These are phyloP conservation scores for Synchytrium microbalum DNA, from an alignment of 371 early-diverging fungal species.

Conservation along the genomic window DNA sequence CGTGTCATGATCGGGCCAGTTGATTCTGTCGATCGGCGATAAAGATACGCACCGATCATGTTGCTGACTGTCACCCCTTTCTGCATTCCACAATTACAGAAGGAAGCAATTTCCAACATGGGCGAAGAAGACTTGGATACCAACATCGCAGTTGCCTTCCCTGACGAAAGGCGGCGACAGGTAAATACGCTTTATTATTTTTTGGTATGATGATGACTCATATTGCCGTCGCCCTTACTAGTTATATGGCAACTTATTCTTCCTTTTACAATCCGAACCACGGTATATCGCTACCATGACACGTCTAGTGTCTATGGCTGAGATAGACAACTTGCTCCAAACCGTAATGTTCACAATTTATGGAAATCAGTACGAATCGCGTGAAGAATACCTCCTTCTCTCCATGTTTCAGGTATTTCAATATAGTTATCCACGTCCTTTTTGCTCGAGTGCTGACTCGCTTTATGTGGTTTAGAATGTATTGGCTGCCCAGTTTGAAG, in stretches of 20 bases:
- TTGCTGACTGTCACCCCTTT: no score
- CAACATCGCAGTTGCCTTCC: slow-evolving; percentile 53
- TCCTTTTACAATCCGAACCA: slow-evolving; percentile 86
- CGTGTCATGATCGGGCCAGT: no score
- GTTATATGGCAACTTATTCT: slow-evolving; percentile 86
- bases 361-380: slow-evolving; percentile 91
- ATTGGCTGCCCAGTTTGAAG: slow-evolving; percentile 81
- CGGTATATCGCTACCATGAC: slow-evolving; percentile 81
- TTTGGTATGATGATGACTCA: not conserved
- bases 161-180: slow-evolving; percentile 79
- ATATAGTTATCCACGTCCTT: slow-evolving; percentile 1
- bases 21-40: no score
- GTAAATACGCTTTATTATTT: slow-evolving; percentile 15
- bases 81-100: slow-evolving; percentile 31
- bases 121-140: slow-evolving; percentile 65
- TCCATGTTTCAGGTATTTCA: slow-evolving; percentile 85
- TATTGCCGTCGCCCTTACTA: no score
- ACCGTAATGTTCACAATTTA: slow-evolving; percentile 94
- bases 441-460: not conserved
- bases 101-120: slow-evolving; percentile 67
- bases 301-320: slow-evolving; percentile 71
- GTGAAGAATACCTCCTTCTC: slow-evolving; percentile 88
- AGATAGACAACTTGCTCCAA: slow-evolving; percentile 88
- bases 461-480: slow-evolving; percentile 51
- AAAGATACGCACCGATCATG: no score